Evolutionary conservation across 306 rosid genomes (phyloP), one percentile per base, ranked within the genome.

Genomic region (Acacia confusa): DNA sequence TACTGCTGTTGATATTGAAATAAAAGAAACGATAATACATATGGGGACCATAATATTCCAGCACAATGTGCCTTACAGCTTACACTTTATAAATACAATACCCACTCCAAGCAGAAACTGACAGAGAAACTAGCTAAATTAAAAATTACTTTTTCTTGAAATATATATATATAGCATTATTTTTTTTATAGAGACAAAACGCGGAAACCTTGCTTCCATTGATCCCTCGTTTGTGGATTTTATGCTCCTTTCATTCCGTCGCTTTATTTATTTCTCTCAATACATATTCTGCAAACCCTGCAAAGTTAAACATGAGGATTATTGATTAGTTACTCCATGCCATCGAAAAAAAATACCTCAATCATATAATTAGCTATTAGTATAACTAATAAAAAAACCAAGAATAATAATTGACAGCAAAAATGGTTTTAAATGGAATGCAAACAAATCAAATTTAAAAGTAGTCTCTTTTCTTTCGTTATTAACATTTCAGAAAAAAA

Each of bases 231-330:
- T 63, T 30, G n/a, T 14, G 40, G 36, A 63, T 28, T 63, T 12
- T 28, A 15, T 4, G 34, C 40, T 15, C 7, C 9, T 10, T 27
- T 63, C 69, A 14, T 13, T 63, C 69, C 69, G 30, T 79, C 75
- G 53, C 69, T 74, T 76, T 22, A 79, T 81, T 90, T 86, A 86
- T 87, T 88, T 67, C 30, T 61, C 72, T 22, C 57, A 16, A 40
- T 70, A 22, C 57, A 30, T 44, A 55, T 57, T 80, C 79, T 75
- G 38, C 72, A 72, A 22, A 75, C 68, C 87, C 92, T 91, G 79
- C 74, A 78, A 65, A 36, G 25, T 1, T 9, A 57, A 8, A 58
- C 38, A 30, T 12, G 24, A 20, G 15, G 16, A 32, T 22, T 38
- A 3, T 68, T 25, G 6, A 38, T 61, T 13, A 14, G 57, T 11